Evolutionary conservation across 176 grass and related monocot genomes (phyloP).

Genomic region (Chrysopogon serrulatus): DNA sequence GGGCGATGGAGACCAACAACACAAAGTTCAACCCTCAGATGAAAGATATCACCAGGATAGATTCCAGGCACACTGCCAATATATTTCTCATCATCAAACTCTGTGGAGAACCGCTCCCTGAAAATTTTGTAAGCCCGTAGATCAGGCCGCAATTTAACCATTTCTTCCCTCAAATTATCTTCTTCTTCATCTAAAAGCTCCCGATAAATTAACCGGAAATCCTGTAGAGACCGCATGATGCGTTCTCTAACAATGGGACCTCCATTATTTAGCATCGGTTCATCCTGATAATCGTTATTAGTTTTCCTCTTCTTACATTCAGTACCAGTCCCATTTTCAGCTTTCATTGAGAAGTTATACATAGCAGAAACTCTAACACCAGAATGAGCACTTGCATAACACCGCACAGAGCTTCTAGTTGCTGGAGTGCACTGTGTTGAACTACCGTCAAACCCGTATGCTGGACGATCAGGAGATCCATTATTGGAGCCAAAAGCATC

Average conservation of each 20-base stretch:
- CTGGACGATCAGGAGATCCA: background rate
- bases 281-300: constrained; percentile 8
- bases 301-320: constrained; percentile 28
- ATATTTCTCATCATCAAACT: constrained; percentile 47
- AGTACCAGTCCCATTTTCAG: background rate
- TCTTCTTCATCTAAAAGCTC: constrained; percentile 43
- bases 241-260: constrained; percentile 22
- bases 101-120: constrained; percentile 35
- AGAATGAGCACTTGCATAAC: constrained; percentile 47
- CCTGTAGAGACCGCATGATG: constrained; percentile 31
- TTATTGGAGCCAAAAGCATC: constrained; percentile 28
- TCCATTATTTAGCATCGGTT: constrained; percentile 3
- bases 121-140: constrained; percentile 62
- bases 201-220: constrained; percentile 58
- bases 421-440: constrained; percentile 26
- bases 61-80: constrained; percentile 72
- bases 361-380: constrained; percentile 53
- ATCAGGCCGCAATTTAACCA: constrained; percentile 12
- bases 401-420: constrained; percentile 38
- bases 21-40: constrained; percentile 70
- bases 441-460: background rate
- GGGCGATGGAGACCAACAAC: constrained; percentile 71
- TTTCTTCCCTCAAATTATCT: constrained; percentile 13
- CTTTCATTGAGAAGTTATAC: constrained; percentile 28
- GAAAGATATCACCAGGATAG: constrained; percentile 68